Conservation (phyloP, 2,329 filamentous ascomycete genomes). For the Ophiocordyceps sinensis region DNA sequence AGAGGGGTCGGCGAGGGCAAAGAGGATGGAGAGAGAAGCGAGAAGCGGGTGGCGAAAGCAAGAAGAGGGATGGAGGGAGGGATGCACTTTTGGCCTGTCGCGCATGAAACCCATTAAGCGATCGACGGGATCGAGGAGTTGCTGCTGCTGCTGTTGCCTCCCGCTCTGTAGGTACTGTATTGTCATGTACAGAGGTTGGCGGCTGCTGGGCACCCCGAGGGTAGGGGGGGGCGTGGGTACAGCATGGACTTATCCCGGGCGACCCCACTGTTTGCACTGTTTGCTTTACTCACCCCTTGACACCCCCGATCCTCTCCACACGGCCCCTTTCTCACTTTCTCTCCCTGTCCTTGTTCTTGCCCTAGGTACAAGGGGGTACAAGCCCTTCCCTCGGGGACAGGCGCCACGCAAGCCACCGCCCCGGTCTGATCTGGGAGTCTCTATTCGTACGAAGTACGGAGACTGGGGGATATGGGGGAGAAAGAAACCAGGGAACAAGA, state of each 20-base stretch:
- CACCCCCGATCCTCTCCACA: too few species aligned
- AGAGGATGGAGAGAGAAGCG: conserved; percentile 1
- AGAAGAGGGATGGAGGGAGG: conserved; percentile 9
- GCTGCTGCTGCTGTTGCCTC: neutral
- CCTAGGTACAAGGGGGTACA: neutral
- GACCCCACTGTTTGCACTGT: too few species aligned
- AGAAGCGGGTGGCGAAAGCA: neutral
- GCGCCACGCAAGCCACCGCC: neutral
- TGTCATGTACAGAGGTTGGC: too few species aligned
- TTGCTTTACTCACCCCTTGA: too few species aligned
- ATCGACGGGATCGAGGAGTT: conserved; percentile 19
- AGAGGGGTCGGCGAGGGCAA: neutral
- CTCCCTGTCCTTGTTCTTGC: neutral
- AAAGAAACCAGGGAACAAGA: neutral
- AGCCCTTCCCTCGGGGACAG: neutral
- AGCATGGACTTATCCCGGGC: too few species aligned
- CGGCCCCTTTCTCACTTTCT: neutral
- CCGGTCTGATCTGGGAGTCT: too few species aligned
- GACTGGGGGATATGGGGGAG: too few species aligned
- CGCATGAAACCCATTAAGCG: conserved; percentile 13
- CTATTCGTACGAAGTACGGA: too few species aligned
- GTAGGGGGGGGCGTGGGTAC: neutral
- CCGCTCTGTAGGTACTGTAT: too few species aligned
- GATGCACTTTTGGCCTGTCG: conserved; percentile 15
- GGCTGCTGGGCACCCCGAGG: neutral